phyloP scores from a whole-genome alignment of 2,329 filamentous ascomycete species.

The Pyrenophora graminea region DNA sequence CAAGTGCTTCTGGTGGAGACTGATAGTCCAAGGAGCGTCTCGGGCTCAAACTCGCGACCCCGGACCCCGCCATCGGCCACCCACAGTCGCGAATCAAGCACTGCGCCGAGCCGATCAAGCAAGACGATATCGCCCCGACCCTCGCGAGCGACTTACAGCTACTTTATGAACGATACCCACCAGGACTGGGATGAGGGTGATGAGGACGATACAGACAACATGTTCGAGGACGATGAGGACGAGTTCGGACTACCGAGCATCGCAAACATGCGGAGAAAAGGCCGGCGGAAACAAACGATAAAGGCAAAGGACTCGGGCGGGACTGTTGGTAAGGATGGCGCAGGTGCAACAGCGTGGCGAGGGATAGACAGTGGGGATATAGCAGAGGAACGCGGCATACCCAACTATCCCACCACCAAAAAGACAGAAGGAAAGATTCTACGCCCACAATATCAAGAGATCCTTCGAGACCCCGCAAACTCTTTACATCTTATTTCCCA shows the following conservation, averaged over 20 bases:
- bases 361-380: conserved; percentile 88
- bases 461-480: conserved; percentile 83
- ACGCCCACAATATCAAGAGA: conserved; percentile 96
- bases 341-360: conserved; percentile 52
- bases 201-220: conserved; percentile 69
- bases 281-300: conserved; percentile 51
- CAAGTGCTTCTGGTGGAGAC: neutral
- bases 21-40: conserved; percentile 58
- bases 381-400: conserved; percentile 81
- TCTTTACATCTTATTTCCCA: conserved; percentile 93
- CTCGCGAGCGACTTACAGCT: conserved; percentile 75
- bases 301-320: conserved; percentile 53
- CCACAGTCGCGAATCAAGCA: conserved; percentile 61
- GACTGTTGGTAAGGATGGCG: conserved; percentile 24
- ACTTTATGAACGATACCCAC: conserved; percentile 78
- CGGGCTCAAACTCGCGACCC: conserved; percentile 67
- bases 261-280: conserved; percentile 83
- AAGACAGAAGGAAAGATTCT: conserved; percentile 94
- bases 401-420: conserved; percentile 84
- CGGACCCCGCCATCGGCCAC: conserved; percentile 71
- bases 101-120: conserved; percentile 59
- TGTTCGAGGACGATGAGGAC: conserved; percentile 86
- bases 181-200: conserved; percentile 80
- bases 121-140: conserved; percentile 61
- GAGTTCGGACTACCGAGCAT: conserved; percentile 94